These are phyloP conservation scores for Tilletia indica DNA, from an alignment of 1,284 basidiomycete genomes.

Conservation along the genomic window DNA sequence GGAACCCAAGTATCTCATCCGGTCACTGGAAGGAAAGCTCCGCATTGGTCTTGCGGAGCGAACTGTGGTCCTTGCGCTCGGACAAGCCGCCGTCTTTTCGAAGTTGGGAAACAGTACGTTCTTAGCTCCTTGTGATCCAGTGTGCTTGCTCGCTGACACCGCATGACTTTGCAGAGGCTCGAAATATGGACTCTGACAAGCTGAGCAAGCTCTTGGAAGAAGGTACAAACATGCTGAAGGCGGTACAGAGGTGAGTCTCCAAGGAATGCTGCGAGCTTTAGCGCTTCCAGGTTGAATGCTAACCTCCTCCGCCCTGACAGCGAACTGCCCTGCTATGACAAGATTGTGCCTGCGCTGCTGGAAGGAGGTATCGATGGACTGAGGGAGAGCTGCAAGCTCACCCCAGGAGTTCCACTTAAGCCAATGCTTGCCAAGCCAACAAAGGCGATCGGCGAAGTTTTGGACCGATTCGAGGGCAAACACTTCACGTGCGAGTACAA, in stretches of 20 bases:
- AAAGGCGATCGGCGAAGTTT: conserved; percentile 96
- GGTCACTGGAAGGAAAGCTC: conserved; percentile 93
- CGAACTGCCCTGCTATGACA: conserved; percentile 89
- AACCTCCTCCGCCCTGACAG: conserved; percentile 66
- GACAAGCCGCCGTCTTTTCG: conserved; percentile 43
- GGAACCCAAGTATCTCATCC: conserved; percentile 90
- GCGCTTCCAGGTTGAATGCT: too few species aligned
- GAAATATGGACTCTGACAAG: conserved; percentile 65
- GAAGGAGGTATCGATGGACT: conserved; percentile 74
- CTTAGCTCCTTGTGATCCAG: neutral
- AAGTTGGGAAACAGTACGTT: conserved; percentile 62
- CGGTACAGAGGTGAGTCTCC: conserved; percentile 57
- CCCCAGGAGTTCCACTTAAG: conserved; percentile 88
- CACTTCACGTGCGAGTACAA: conserved; percentile 99
- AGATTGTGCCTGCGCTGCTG: conserved; percentile 87
- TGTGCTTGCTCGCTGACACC: neutral
- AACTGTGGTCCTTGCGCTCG: conserved; percentile 62
- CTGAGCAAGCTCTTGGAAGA: conserved; percentile 75
- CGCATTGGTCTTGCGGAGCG: conserved; percentile 95
- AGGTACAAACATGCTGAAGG: conserved; percentile 76
- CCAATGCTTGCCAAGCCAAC: conserved; percentile 99
- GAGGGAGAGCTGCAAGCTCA: conserved; percentile 77
- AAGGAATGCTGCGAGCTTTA: neutral
- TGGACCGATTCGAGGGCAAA: conserved; percentile 94
- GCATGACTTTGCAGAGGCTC: neutral